phyloP scores from a whole-genome alignment of 108 stramenopile species.

The Pseudonitzschia pungens region DNA sequence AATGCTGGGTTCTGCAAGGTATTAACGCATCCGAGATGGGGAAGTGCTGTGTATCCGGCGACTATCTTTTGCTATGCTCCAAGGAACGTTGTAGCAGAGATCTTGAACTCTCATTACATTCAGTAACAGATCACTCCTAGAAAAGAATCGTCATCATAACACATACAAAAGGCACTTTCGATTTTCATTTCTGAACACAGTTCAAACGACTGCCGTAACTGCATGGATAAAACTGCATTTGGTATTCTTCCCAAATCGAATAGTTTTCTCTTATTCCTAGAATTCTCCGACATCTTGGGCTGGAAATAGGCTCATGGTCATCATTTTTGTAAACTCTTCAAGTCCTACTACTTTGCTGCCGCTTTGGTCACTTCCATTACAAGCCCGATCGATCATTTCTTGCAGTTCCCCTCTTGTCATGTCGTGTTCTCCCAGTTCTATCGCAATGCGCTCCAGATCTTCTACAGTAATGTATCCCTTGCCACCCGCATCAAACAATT shows the following conservation, averaged over 20 bases:
- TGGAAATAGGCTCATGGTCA: slow-evolving; percentile 78
- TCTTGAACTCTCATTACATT: background rate
- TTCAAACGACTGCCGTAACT: too few species aligned
- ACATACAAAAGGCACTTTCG: too few species aligned
- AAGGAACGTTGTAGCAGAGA: slow-evolving; percentile 35
- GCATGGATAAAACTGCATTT: too few species aligned
- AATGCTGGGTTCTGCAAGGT: slow-evolving; percentile 97
- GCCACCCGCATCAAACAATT: slow-evolving; percentile 95
- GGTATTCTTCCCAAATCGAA: too few species aligned
- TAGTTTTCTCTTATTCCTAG: too few species aligned
- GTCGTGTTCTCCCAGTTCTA: slow-evolving; percentile 93
- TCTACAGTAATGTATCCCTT: slow-evolving; percentile 93
- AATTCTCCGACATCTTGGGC: background rate
- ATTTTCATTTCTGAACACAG: too few species aligned
- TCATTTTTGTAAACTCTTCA: slow-evolving; percentile 91
- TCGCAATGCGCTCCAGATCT: slow-evolving; percentile 93
- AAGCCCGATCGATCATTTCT: slow-evolving; percentile 98
- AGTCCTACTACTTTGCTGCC: slow-evolving; percentile 48
- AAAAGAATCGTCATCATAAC: background rate
- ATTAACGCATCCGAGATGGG: slow-evolving; percentile 94
- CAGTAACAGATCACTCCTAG: background rate
- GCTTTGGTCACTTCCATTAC: slow-evolving; percentile 55
- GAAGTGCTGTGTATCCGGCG: slow-evolving; percentile 94
- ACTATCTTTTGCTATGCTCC: slow-evolving; percentile 90
- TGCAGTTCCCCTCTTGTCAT: slow-evolving; percentile 96